These are phyloP conservation scores for Chalaropsis thielavioides DNA, from an alignment of 2,329 filamentous ascomycete genomes.

Conservation along the genomic window DNA sequence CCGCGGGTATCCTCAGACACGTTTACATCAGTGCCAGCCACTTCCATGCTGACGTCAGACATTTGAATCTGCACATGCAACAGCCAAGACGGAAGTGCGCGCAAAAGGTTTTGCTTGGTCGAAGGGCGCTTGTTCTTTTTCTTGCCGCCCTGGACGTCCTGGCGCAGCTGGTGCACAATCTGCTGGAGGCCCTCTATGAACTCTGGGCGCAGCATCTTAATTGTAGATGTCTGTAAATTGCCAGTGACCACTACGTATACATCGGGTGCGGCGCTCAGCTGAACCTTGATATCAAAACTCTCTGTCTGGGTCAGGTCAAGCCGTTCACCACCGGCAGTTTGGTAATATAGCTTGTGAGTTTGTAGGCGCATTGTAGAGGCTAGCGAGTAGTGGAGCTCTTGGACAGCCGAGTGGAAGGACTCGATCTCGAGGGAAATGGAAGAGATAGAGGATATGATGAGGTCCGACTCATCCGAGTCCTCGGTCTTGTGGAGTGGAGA, in stretches of 20 bases:
- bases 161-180: slow-evolving; percentile 71
- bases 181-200: slow-evolving; percentile 86
- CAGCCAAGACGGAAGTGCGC: slow-evolving; percentile 71
- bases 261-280: slow-evolving; percentile 73
- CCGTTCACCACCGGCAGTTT: slow-evolving; percentile 65
- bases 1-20: slow-evolving; percentile 74
- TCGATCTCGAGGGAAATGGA: slow-evolving; percentile 87
- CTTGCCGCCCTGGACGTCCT: slow-evolving; percentile 41
- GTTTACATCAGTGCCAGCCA: slow-evolving; percentile 73
- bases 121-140: slow-evolving; percentile 31
- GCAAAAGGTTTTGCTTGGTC: slow-evolving; percentile 54
- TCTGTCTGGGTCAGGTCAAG: slow-evolving; percentile 83
- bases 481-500: slow-evolving; percentile 55
- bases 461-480: slow-evolving; percentile 71
- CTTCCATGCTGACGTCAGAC: slow-evolving; percentile 75
- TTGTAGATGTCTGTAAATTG: slow-evolving; percentile 69
- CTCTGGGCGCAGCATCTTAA: slow-evolving; percentile 81
- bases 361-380: slow-evolving; percentile 69
- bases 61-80: slow-evolving; percentile 72
- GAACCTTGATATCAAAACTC: slow-evolving; percentile 70
- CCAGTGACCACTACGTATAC: slow-evolving; percentile 68
- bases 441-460: slow-evolving; percentile 89
- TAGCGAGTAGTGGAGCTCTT: slow-evolving; percentile 75
- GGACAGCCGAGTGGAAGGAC: slow-evolving; percentile 79
- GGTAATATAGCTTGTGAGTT: slow-evolving; percentile 85